Conservation (phyloP, 441 rosid genomes). For the Raphanus hybrid region DNA sequence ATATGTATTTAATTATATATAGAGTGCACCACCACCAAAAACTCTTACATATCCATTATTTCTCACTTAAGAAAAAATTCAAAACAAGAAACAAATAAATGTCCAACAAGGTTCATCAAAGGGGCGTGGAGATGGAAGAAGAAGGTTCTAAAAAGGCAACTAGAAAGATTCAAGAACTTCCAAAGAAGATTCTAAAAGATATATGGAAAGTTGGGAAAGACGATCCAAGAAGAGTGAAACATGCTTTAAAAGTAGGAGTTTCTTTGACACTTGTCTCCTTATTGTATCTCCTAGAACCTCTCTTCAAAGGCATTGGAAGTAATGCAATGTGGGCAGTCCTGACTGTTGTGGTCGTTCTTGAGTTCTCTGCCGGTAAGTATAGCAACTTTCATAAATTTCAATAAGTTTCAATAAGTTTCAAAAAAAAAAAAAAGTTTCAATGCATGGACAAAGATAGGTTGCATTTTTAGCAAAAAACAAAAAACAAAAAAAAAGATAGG, state of each 20-base stretch:
- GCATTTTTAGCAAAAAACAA: too few relatives aligned
- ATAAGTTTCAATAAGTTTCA: too few relatives aligned
- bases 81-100: constrained; percentile 23
- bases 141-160: constrained; percentile 18
- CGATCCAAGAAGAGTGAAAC: constrained; percentile 78
- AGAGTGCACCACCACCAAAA: background rate
- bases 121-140: constrained; percentile 40
- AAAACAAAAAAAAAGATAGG: background rate
- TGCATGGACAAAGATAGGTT: background rate
- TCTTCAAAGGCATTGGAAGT: constrained; percentile 67
- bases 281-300: constrained; percentile 65
- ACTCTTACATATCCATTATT: constrained; percentile 8
- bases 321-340: constrained; percentile 92
- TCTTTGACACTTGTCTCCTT: constrained; percentile 52
- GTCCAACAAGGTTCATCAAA: constrained; percentile 49
- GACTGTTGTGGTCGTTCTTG: constrained; percentile 93
- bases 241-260: constrained; percentile 80
- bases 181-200: constrained; percentile 45
- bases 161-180: constrained; percentile 11
- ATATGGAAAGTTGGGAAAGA: constrained; percentile 65
- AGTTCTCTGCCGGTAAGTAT: constrained; percentile 74
- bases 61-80: background rate
- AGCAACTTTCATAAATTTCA: background rate
- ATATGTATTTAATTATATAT: constrained; percentile 23
- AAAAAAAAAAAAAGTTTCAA: too few relatives aligned